Base-by-base conservation (phyloP, 345 rosid species). In the Citrus australasica region DNA sequence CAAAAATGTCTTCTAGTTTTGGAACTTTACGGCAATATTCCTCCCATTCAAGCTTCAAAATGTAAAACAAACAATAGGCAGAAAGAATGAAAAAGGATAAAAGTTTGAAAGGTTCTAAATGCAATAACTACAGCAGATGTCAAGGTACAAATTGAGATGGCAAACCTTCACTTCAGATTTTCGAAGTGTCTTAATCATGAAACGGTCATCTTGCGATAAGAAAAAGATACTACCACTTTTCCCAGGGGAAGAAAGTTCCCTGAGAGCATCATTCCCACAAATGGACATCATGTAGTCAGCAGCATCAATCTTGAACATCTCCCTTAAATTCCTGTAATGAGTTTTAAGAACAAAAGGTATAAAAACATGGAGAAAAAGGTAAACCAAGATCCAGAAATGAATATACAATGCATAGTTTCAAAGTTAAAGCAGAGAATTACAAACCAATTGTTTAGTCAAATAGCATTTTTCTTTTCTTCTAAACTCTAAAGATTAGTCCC, bases 201-300 rank as follows among this genome's bases (percentile, higher is more conserved):
- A 96, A 70, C 93, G 90, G 73, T 96, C 99, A 78, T 96, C 99
- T 82, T 93, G 99, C 76, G 99, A 96, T 82, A 96, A 76, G 86
- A 96, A 92, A 83, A 96, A 94, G 66, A 96, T 94, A 77, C 98
- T 96, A 46, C 98, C 99, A 40, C 99, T 94, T 83, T 96, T 96
- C 61, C 99, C 99, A 56, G 99, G 99, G 64, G 99, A 96, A 84
- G 98, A 96, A 83, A 96, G 98, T 80, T 94, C 98, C 78, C 98
- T 86, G 62, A 96, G 94, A 78, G 97, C 94, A 89, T 93, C 99
- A 76, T 94, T 96, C 73, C 98, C 99, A 76, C 99, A 96, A 79
- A 96, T 96, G 60, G 98, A 96, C 89, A 96, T 94, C 99, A 96
- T 96, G 82, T 94, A 94, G 84, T 96, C 99, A 76, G 97, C 99